A percentile compares a stretch with the other conserved stretches of the same genome.
Evolutionary conservation across 345 rosid species (phyloP).

Genomic region (Euphorbia lathyris): DNA sequence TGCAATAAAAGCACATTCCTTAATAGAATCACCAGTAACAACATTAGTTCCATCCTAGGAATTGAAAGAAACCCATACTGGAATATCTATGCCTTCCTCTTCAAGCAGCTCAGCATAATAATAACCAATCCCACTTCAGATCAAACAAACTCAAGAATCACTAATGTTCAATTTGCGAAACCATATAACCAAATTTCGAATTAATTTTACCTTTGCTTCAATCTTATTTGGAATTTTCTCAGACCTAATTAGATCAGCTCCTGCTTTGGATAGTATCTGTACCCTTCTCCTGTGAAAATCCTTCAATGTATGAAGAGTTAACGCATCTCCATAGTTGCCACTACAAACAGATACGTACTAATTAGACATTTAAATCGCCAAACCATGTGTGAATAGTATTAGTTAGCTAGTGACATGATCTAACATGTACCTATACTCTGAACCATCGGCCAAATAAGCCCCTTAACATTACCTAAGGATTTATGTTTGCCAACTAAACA

Average conservation of each 20-base stretch:
- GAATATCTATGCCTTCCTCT: conserved; percentile 55
- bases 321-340: conserved; percentile 62
- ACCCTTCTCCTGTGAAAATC: conserved; percentile 84
- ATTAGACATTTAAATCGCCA: not conserved
- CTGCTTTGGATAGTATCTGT: conserved; percentile 61
- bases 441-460: conserved; percentile 90
- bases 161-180: no score
- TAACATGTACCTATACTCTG: conserved; percentile 66
- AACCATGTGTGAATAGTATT: no score
- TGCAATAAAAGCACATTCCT: conserved; percentile 67
- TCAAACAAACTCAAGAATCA: not conserved
- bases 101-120: conserved; percentile 70
- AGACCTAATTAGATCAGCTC: conserved; percentile 74
- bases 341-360: conserved; percentile 30
- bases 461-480: no score
- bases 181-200: not conserved
- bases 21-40: conserved; percentile 67
- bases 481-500: no score
- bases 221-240: conserved; percentile 88
- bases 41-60: conserved; percentile 71
- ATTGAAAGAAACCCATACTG: conserved; percentile 84
- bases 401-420: not conserved
- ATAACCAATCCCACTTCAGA: not conserved
- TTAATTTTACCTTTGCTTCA: conserved; percentile 64
- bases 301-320: conserved; percentile 59